phyloP scores from a whole-genome alignment of 257 asterid genomes.

The Linaria vulgaris region DNA sequence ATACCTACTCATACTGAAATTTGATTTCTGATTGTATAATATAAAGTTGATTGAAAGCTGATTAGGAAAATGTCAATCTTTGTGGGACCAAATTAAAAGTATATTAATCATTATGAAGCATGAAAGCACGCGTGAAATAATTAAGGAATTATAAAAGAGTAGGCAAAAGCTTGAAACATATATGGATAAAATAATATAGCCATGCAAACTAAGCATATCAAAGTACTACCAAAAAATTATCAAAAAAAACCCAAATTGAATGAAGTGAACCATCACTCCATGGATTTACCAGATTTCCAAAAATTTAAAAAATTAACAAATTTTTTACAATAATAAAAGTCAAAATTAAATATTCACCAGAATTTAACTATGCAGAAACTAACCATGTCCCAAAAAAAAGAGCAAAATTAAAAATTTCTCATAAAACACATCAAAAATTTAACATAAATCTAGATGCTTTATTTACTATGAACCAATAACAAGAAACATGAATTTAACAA shows the following conservation, averaged over 20 bases:
- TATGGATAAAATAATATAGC: constrained; percentile 14
- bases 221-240: background rate
- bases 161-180: too few relatives aligned
- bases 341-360: background rate
- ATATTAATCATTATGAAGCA: constrained; percentile 29
- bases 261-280: constrained; percentile 1
- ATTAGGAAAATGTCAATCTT: constrained; percentile 25
- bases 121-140: too few relatives aligned
- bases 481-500: constrained; percentile 4
- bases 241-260: background rate
- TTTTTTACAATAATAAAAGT: background rate
- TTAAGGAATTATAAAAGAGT: too few relatives aligned
- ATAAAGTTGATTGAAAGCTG: constrained; percentile 30
- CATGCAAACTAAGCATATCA: constrained; percentile 19
- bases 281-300: background rate
- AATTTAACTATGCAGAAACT: constrained; percentile 4
- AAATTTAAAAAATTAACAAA: too few relatives aligned
- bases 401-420: background rate
- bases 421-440: constrained; percentile 5
- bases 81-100: constrained; percentile 41
- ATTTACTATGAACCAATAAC: background rate
- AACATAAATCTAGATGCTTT: background rate
- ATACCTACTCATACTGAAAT: background rate
- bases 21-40: constrained; percentile 25
- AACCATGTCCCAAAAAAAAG: constrained; percentile 3